Percentiles rank a stretch among this genome's conserved stretches.
These are phyloP conservation scores for Lentinula sp. DNA, from an alignment of 768 basidiomycete species.

Conservation along the genomic window DNA sequence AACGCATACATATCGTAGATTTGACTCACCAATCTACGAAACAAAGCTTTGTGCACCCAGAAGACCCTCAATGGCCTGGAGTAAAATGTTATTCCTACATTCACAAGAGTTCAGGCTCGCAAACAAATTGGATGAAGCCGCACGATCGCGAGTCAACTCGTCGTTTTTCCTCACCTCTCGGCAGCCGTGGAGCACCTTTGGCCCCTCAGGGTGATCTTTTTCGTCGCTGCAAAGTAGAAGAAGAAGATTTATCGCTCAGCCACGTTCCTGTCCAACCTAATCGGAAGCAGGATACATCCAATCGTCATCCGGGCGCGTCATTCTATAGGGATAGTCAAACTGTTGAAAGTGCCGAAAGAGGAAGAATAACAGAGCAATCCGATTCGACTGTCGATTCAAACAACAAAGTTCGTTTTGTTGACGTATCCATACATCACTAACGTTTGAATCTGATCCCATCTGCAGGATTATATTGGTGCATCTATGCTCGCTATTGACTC, in stretches of 20 bases:
- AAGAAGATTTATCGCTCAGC: constrained; percentile 6
- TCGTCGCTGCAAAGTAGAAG: constrained; percentile 23
- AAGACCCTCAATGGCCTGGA: constrained; percentile 36
- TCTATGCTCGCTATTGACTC: not conserved
- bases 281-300: not conserved
- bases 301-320: not conserved
- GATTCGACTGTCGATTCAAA: not conserved
- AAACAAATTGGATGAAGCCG: constrained; percentile 6
- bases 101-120: constrained; percentile 9
- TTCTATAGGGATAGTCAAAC: not conserved
- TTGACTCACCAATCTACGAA: not conserved
- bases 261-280: not conserved
- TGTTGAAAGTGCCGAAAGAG: not conserved
- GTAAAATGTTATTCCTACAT: constrained; percentile 17
- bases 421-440: not conserved
- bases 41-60: constrained; percentile 43
- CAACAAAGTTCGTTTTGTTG: not conserved
- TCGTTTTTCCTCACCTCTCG: constrained; percentile 9
- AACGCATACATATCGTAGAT: not conserved
- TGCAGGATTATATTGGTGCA: not conserved
- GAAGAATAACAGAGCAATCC: not conserved
- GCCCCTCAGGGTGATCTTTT: constrained; percentile 40
- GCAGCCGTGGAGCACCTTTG: constrained; percentile 28
- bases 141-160: not conserved
- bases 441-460: not conserved